These are phyloP conservation scores for Hypoxylon rubiginosum DNA, from an alignment of 2,329 filamentous ascomycete species.

Conservation along the genomic window DNA sequence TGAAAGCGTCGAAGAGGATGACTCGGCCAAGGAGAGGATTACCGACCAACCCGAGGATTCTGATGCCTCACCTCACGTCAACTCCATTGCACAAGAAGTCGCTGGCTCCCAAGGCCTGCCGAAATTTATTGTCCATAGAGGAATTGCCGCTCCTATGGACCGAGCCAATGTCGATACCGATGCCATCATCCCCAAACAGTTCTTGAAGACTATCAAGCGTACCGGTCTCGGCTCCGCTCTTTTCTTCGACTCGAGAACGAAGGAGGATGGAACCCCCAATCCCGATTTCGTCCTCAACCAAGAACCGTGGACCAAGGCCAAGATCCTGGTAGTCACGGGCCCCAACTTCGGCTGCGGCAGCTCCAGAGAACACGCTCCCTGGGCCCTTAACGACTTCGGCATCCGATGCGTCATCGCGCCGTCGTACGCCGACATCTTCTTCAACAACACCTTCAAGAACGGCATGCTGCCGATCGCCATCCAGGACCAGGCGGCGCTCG, in stretches of 20 bases:
- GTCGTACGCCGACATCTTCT: constrained; percentile 89
- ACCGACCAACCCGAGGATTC: constrained; percentile 74
- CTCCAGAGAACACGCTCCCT: constrained; percentile 94
- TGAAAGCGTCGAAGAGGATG: constrained; percentile 65
- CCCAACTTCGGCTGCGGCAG: constrained; percentile 96
- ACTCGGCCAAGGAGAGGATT: constrained; percentile 66
- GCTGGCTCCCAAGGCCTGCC: constrained; percentile 75
- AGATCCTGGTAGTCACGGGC: constrained; percentile 92
- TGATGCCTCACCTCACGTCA: constrained; percentile 75
- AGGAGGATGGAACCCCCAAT: constrained; percentile 79
- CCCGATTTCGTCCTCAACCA: constrained; percentile 90
- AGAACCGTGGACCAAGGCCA: constrained; percentile 84
- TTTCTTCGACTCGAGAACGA: constrained; percentile 87
- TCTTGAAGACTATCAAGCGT: constrained; percentile 98
- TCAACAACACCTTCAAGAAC: constrained; percentile 99
- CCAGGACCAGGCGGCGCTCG: constrained; percentile 73
- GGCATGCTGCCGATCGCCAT: constrained; percentile 94
- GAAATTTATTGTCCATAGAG: constrained; percentile 86
- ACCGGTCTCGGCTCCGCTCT: constrained; percentile 90
- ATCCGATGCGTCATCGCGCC: constrained; percentile 95
- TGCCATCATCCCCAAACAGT: constrained; percentile 99
- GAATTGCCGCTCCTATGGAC: constrained; percentile 88
- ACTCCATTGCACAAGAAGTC: constrained; percentile 66
- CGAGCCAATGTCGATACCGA: constrained; percentile 97
- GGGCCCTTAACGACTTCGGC: constrained; percentile 96